Evolutionary conservation across 1,139 yeast genomes (phyloP).

Genomic region (Hanseniaspora gamundiae): DNA sequence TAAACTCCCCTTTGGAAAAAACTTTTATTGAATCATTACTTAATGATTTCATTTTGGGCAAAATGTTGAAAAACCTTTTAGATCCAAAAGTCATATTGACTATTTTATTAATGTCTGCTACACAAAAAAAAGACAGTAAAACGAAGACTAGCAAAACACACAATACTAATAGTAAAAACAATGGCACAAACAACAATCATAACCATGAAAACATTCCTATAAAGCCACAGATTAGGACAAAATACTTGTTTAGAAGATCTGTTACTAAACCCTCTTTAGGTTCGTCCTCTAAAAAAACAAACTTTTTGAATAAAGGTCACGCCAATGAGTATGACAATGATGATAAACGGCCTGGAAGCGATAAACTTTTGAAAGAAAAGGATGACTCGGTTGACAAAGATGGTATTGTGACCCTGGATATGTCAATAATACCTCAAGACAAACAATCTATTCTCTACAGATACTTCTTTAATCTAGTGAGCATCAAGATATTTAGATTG

Average conservation of each 20-base stretch:
- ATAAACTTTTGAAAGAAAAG: too few species aligned
- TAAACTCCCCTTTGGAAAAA: conserved; percentile 11
- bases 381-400: conserved; percentile 2
- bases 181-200: conserved; percentile 5
- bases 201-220: neutral
- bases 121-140: neutral
- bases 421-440: conserved; percentile 1
- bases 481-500: conserved; percentile 13
- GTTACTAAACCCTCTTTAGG: neutral
- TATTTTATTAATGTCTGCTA: conserved; percentile 7
- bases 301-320: too few species aligned
- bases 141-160: neutral
- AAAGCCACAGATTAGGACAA: conserved; percentile 1
- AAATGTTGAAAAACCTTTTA: conserved; percentile 13
- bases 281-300: too few species aligned
- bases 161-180: neutral
- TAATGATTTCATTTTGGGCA: conserved; percentile 16
- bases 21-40: conserved; percentile 15
- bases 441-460: conserved; percentile 10
- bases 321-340: too few species aligned
- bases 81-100: conserved; percentile 19
- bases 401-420: neutral
- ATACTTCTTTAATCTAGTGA: conserved; percentile 14
- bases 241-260: conserved; percentile 1
- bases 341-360: too few species aligned